These are phyloP conservation scores for Myriosclerotinia duriaeana DNA, from an alignment of 2,329 filamentous ascomycete species.

Conservation along the genomic window DNA sequence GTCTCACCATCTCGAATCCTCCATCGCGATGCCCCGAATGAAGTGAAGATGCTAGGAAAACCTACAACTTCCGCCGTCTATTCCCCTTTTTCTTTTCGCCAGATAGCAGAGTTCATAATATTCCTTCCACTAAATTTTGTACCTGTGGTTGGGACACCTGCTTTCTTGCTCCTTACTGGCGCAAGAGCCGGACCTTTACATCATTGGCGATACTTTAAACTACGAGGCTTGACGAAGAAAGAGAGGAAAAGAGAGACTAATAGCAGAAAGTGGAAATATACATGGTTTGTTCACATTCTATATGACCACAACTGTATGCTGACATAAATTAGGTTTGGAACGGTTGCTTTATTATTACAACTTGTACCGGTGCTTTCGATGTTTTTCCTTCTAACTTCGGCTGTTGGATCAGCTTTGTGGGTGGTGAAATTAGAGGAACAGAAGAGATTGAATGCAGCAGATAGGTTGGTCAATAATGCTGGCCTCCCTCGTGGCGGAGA, in stretches of 20 bases:
- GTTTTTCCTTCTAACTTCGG: constrained; percentile 86
- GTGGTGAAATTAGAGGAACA: constrained; percentile 70
- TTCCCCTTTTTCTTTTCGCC: constrained; percentile 85
- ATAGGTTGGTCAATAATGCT: constrained; percentile 21
- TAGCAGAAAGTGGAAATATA: constrained; percentile 74
- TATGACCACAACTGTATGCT: constrained; percentile 18
- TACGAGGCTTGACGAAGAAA: constrained; percentile 71
- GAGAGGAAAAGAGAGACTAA: constrained; percentile 70
- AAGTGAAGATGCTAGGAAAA: constrained; percentile 79
- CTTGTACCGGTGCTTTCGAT: constrained; percentile 90
- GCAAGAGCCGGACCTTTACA: constrained; percentile 84
- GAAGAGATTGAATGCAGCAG: constrained; percentile 34
- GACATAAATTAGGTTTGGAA: constrained; percentile 64
- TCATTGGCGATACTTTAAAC: constrained; percentile 86
- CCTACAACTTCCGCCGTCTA: constrained; percentile 76
- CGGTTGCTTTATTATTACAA: constrained; percentile 78
- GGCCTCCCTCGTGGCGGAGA: constrained; percentile 8
- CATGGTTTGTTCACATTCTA: constrained; percentile 55
- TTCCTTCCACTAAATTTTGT: constrained; percentile 84
- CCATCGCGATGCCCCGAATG: constrained; percentile 65
- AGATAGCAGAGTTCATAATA: constrained; percentile 80
- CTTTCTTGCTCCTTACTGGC: constrained; percentile 86
- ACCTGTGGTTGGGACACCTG: constrained; percentile 75
- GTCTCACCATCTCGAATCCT: constrained; percentile 65
- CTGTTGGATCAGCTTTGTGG: constrained; percentile 84